These are phyloP conservation scores for Microcera coccophila DNA, from an alignment of 2,329 filamentous ascomycete species.

Conservation along the genomic window DNA sequence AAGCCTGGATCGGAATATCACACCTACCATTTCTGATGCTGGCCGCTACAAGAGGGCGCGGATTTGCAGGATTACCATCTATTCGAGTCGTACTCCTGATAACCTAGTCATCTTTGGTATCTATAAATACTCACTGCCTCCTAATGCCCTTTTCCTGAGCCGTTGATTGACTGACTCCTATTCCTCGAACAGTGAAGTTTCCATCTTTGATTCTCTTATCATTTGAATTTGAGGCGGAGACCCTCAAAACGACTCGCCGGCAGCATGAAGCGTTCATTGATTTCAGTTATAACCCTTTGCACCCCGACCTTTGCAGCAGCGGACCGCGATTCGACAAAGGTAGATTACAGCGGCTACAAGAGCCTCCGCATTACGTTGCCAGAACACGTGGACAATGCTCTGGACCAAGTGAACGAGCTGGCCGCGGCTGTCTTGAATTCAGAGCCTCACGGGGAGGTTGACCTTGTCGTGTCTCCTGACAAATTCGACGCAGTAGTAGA, in stretches of 20 bases:
- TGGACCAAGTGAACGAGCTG: conserved; percentile 12
- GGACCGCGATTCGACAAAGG: conserved; percentile 15
- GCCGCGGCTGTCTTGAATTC: conserved; percentile 16
- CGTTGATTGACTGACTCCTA: too few relatives aligned
- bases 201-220: too few relatives aligned
- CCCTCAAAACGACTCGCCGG: background rate
- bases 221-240: too few relatives aligned
- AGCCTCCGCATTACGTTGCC: conserved; percentile 16
- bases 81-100: too few relatives aligned
- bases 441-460: conserved; percentile 10
- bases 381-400: conserved; percentile 7
- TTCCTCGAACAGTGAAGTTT: too few relatives aligned
- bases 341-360: conserved; percentile 20
- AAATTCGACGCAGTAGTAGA: conserved; percentile 14
- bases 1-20: too few relatives aligned
- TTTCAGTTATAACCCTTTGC: conserved; percentile 8
- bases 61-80: too few relatives aligned
- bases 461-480: conserved; percentile 15
- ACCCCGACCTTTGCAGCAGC: conserved; percentile 11
- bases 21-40: too few relatives aligned
- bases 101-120: too few relatives aligned
- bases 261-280: conserved; percentile 10
- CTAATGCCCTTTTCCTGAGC: too few relatives aligned
- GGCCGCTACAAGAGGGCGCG: too few relatives aligned
- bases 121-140: too few relatives aligned